Percentiles rank a stretch among this genome's conserved stretches.
Conservation (phyloP, 1,284 basidiomycete species). For the Austroboletus novae-zelandiae region DNA sequence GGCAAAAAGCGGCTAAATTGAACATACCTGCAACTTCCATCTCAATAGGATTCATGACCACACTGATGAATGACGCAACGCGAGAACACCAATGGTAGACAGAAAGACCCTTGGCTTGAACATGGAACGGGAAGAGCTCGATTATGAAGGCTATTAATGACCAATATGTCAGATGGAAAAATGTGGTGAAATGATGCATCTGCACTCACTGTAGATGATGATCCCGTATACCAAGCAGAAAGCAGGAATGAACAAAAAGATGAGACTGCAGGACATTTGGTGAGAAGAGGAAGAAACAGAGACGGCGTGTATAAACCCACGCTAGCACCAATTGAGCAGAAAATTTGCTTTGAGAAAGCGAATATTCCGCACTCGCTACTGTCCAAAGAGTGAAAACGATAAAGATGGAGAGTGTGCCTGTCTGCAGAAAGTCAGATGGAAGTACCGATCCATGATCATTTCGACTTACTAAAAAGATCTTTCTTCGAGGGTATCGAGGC, state of each 20-base stretch:
- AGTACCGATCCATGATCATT: no score
- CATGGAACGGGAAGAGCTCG: conserved; percentile 14
- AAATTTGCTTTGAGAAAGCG: not conserved
- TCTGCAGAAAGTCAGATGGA: not conserved
- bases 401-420: conserved; percentile 11
- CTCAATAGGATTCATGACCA: conserved; percentile 12
- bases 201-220: not conserved
- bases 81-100: conserved; percentile 11
- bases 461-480: no score
- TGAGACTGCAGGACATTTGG: conserved; percentile 3
- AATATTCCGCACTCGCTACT: conserved; percentile 12
- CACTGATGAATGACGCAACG: not conserved
- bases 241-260: not conserved
- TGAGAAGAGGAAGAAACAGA: not conserved
- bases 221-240: not conserved
- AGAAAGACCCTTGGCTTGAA: conserved; percentile 7
- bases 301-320: conserved; percentile 1
- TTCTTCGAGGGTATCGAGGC: no score
- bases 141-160: conserved; percentile 8
- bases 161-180: not conserved
- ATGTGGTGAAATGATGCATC: not conserved
- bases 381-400: conserved; percentile 14
- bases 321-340: conserved; percentile 5
- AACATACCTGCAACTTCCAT: conserved; percentile 2
- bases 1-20: not conserved